A percentile compares a stretch with the other conserved stretches of the same genome.
Evolutionary conservation across 31 red algal species (phyloP).

Genomic region (Odonthalia washingtoniensis): DNA sequence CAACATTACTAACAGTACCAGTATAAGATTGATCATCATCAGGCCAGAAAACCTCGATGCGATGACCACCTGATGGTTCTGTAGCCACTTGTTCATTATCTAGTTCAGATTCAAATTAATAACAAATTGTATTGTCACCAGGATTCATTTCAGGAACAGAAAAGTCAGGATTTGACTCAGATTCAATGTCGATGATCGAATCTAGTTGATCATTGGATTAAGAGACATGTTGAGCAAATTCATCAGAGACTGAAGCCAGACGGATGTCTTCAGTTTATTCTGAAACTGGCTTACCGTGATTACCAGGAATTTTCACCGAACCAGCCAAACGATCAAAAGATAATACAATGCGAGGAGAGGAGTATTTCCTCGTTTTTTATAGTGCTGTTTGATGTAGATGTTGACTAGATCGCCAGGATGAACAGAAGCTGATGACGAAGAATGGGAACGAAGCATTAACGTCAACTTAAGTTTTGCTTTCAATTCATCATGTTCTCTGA

Average conservation of each 20-base stretch:
- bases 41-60: neutral
- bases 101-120: neutral
- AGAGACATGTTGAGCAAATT: neutral
- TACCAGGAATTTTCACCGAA: neutral
- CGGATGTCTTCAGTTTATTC: neutral
- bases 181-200: neutral
- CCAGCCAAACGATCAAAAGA: neutral
- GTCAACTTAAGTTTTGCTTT: constrained; percentile 40
- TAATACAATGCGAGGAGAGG: neutral
- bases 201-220: neutral
- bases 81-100: neutral
- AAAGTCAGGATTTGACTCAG: neutral
- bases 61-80: neutral
- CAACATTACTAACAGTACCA: neutral
- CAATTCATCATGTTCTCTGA: constrained; percentile 36
- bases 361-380: neutral
- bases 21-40: neutral
- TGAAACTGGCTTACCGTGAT: neutral
- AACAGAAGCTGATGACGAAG: neutral
- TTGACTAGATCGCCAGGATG: neutral
- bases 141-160: neutral
- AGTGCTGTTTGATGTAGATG: constrained; percentile 22
- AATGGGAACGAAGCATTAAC: neutral
- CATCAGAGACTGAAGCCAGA: neutral
- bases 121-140: neutral